Percentiles rank a stretch among this genome's conserved stretches.
These are phyloP conservation scores for Rhizomucor miehei DNA, from an alignment of 371 early-diverging fungal genomes.

Conservation along the genomic window DNA sequence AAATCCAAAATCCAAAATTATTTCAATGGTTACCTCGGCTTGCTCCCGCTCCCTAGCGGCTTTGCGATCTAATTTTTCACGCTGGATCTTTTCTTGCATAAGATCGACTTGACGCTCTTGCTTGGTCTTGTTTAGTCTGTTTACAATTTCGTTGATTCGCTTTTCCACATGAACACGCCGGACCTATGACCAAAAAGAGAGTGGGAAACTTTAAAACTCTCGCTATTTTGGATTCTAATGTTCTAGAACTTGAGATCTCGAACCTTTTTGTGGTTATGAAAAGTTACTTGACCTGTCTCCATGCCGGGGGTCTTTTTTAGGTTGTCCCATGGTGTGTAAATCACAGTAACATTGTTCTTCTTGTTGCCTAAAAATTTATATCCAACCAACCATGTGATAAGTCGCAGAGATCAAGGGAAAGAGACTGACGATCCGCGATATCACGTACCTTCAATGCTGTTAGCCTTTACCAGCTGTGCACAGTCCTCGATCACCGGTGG, in stretches of 20 bases:
- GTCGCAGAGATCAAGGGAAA: too few species aligned
- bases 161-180: slow-evolving; percentile 78
- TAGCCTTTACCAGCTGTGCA: slow-evolving; percentile 95
- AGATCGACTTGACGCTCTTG: slow-evolving; percentile 75
- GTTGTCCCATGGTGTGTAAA: slow-evolving; percentile 96
- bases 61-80: slow-evolving; percentile 58
- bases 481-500: slow-evolving; percentile 73
- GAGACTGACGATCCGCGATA: neutral
- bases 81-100: slow-evolving; percentile 64
- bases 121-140: slow-evolving; percentile 93
- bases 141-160: slow-evolving; percentile 82
- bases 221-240: slow-evolving; percentile 48
- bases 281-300: slow-evolving; percentile 95
- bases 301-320: slow-evolving; percentile 89
- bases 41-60: slow-evolving; percentile 50
- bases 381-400: neutral
- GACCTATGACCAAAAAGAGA: too few species aligned
- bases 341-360: slow-evolving; percentile 69
- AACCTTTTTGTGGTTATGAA: slow-evolving; percentile 76
- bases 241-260: neutral
- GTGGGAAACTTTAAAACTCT: too few species aligned
- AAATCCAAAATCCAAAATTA: neutral
- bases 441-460: slow-evolving; percentile 80
- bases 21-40: slow-evolving; percentile 26
- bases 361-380: slow-evolving; percentile 38